Conservation (phyloP, 2,329 filamentous ascomycete species). For the Harringtonia aguacate region DNA sequence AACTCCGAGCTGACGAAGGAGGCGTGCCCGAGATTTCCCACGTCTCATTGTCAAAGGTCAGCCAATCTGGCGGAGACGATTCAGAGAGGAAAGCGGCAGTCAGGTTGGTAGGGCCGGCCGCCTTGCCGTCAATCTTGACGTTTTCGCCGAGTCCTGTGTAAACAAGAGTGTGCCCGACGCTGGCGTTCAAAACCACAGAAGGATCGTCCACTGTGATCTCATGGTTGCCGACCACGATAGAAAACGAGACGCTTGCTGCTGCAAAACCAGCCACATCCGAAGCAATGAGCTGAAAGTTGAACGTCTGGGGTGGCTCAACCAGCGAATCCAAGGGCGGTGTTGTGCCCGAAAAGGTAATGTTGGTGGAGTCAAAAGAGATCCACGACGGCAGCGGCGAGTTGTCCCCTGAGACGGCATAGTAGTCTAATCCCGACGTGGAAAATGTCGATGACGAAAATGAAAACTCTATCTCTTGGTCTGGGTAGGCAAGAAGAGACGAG, state of each 20-base stretch:
- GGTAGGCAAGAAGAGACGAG: slow-evolving; percentile 44
- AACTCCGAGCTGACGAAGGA: slow-evolving; percentile 43
- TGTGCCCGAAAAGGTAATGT: slow-evolving; percentile 58
- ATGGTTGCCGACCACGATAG: slow-evolving; percentile 61
- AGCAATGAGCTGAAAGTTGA: slow-evolving; percentile 62
- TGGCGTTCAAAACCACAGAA: slow-evolving; percentile 46
- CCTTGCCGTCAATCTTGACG: slow-evolving; percentile 47
- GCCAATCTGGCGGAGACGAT: slow-evolving; percentile 52
- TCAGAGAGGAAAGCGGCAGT: slow-evolving; percentile 38
- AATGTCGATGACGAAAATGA: slow-evolving; percentile 52
- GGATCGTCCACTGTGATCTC: slow-evolving; percentile 54
- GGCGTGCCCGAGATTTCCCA: slow-evolving; percentile 56
- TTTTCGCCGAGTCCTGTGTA: slow-evolving; percentile 40
- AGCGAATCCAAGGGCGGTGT: slow-evolving; percentile 56
- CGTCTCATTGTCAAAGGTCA: slow-evolving; percentile 51
- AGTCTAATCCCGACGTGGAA: slow-evolving; percentile 46
- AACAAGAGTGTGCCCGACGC: slow-evolving; percentile 35
- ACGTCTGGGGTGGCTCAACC: slow-evolving; percentile 58
- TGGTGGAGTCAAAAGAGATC: slow-evolving; percentile 59
- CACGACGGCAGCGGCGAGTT: slow-evolving; percentile 80
- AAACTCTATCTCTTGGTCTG: slow-evolving; percentile 42
- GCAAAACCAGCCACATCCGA: slow-evolving; percentile 74
- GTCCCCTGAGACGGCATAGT: slow-evolving; percentile 66
- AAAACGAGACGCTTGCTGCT: slow-evolving; percentile 54
- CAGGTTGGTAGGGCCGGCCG: slow-evolving; percentile 25